A percentile compares a stretch with the other conserved stretches of the same genome.
Evolutionary conservation across 177 flowering plant genomes (phyloP).

Genomic region (Telopea speciosissima): DNA sequence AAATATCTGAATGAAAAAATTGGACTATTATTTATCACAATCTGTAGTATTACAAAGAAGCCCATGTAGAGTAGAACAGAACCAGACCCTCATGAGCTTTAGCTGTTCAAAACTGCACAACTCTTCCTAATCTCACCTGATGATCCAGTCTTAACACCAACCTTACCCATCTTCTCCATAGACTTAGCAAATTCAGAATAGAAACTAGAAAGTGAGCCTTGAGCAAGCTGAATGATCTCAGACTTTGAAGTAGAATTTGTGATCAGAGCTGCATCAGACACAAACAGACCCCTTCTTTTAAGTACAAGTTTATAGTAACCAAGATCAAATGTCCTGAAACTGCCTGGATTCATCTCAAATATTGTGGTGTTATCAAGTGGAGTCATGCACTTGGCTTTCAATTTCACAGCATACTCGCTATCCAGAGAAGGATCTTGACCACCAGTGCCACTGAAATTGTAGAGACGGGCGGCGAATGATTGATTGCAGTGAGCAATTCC

Average conservation of each 20-base stretch:
- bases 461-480: conserved; percentile 44
- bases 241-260: conserved; percentile 29
- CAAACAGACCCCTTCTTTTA: conserved; percentile 67
- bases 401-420: conserved; percentile 51
- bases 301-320: conserved; percentile 46
- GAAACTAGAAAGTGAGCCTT: conserved; percentile 32
- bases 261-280: conserved; percentile 62
- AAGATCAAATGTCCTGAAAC: conserved; percentile 57
- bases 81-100: neutral
- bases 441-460: conserved; percentile 80
- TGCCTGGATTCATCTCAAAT: conserved; percentile 89
- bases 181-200: conserved; percentile 48
- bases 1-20: neutral
- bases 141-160: conserved; percentile 50
- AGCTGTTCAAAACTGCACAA: conserved; percentile 55
- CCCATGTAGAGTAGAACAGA: neutral
- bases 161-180: conserved; percentile 73
- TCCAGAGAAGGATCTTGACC: conserved; percentile 71
- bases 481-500: conserved; percentile 57
- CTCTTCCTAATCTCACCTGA: conserved; percentile 65
- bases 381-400: conserved; percentile 51
- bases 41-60: neutral
- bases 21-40: neutral
- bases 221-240: conserved; percentile 21
- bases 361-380: conserved; percentile 39